Evolutionary conservation across 371 early-diverging fungal genomes (phyloP).

Genomic region (Actinomortierella wolfii): DNA sequence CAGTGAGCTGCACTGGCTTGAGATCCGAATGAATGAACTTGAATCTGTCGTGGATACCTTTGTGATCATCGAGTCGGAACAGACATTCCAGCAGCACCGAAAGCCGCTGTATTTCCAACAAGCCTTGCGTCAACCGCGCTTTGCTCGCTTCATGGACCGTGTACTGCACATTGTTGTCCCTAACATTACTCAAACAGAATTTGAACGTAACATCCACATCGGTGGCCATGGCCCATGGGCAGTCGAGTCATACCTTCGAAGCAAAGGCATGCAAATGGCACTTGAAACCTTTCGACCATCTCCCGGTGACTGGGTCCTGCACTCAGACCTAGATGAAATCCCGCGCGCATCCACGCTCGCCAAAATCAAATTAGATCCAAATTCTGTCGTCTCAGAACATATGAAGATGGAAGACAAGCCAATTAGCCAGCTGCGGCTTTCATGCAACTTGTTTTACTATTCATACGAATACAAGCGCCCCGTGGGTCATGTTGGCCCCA

Average conservation of each 20-base stretch:
- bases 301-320: neutral
- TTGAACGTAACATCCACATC: neutral
- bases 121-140: neutral
- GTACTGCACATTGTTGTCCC: conserved; percentile 1
- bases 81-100: conserved; percentile 7
- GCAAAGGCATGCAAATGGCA: neutral
- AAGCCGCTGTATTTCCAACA: conserved; percentile 2
- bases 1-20: conserved; percentile 21
- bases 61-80: conserved; percentile 14
- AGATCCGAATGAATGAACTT: conserved; percentile 16
- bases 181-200: neutral
- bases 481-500: conserved; percentile 8
- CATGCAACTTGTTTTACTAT: conserved; percentile 14
- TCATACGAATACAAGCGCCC: conserved; percentile 16
- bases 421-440: conserved; percentile 3
- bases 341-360: neutral
- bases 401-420: no score
- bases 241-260: neutral
- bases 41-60: conserved; percentile 16
- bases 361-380: no score
- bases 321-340: neutral
- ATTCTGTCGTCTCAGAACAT: no score
- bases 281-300: neutral
- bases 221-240: neutral
- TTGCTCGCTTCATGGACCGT: neutral